A percentile compares a stretch with the other conserved stretches of the same genome.
Evolutionary conservation across 202 grass and related monocot genomes (phyloP).

Genomic region (Musa balbisiana): DNA sequence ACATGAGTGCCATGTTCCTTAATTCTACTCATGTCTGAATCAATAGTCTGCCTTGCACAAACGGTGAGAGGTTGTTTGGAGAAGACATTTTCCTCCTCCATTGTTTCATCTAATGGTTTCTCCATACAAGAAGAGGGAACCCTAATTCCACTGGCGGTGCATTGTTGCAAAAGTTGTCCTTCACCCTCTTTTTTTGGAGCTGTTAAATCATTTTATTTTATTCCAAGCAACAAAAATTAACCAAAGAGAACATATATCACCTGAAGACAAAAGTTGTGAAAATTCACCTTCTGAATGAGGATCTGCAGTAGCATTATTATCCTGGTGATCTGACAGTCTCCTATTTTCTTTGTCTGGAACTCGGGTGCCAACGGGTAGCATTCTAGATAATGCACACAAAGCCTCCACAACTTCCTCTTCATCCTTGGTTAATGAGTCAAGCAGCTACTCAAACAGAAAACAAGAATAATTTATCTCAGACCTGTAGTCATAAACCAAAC

Average conservation of each 20-base stretch:
- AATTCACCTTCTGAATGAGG: constrained; percentile 41
- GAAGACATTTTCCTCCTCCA: neutral
- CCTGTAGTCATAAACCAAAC: neutral
- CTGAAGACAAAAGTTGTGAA: constrained; percentile 1
- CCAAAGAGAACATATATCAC: neutral
- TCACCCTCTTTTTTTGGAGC: neutral
- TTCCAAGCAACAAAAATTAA: neutral
- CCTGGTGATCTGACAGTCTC: constrained; percentile 17
- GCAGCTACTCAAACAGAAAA: constrained; percentile 31
- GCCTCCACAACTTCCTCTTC: constrained; percentile 43
- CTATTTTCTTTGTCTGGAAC: constrained; percentile 9
- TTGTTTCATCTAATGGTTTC: neutral
- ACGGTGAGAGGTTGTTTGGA: constrained; percentile 11
- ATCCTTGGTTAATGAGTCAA: constrained; percentile 30
- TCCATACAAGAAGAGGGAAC: constrained; percentile 1
- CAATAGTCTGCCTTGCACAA: neutral
- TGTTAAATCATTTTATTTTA: neutral
- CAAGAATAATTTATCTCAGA: constrained; percentile 5
- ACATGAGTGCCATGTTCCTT: neutral
- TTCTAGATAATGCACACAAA: constrained; percentile 37
- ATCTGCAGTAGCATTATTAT: constrained; percentile 24
- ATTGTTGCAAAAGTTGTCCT: neutral
- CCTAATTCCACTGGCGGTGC: constrained; percentile 8
- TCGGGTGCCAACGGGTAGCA: neutral
- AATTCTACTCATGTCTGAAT: neutral